Base-by-base conservation (phyloP, 1,139 yeast genomes). In the Kodamaea plutei region DNA sequence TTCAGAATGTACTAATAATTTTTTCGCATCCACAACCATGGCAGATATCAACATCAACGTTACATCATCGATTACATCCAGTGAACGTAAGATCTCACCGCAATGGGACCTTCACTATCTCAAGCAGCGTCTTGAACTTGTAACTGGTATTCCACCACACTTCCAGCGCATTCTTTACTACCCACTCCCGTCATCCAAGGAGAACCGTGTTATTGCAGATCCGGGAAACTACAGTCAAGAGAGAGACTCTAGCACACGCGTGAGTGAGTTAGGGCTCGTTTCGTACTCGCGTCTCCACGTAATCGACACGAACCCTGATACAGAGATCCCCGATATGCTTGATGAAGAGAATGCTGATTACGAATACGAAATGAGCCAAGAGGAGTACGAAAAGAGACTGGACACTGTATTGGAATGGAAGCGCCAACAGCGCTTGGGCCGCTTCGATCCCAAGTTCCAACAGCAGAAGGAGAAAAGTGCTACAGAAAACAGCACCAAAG, bases 391-490 rank as follows among this genome's bases (percentile, higher is more conserved):
- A 23, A 62, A 64, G 33, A 63, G 83, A 33, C 36, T 56, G 4
- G 76, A 80, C 34, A 69, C 91, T 0, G 94, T 85, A 3, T 67
- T 82, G 37, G 69, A 69, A 31, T 89, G 95, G 95, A 88, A 88
- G 55, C 68, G 69, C 37, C 59, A 67, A 24, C 69, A 83, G 41
- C 58, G 73, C 36, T 58, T 85, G 15, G 96, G 96, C 0, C 62
- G 91, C 30, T 88, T 81, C 50, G 74, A 81, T 41, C 84, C 89
- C 0, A 54, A 58, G 7, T 73, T 52, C 32, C 52, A 54, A n/a
- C 42, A 40, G 7, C 55, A 58, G 18, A 45, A 48, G 31, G 48
- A 56, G 19, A 48, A 52, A 18, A 44, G 50, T 15, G 39, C 45
- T 3, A 36, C 41, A 9, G 36, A 48, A 23, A 61, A 63, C 35